Evolutionary conservation across 495 filamentous ascomycete genomes (phyloP).

Genomic region (Aspergillus avenaceus): DNA sequence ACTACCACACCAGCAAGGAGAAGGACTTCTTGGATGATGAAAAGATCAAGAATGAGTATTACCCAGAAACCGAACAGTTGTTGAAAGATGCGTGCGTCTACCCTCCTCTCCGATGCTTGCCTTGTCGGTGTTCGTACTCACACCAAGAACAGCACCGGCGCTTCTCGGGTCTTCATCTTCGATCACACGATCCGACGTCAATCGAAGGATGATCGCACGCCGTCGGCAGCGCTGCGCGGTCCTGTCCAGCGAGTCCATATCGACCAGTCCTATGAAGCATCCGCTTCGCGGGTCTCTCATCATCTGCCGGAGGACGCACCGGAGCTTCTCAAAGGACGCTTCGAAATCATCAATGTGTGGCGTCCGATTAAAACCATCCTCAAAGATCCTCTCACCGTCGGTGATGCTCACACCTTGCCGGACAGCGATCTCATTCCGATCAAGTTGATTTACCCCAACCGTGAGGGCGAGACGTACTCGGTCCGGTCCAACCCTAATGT

Average conservation of each 20-base stretch:
- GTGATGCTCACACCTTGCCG: conserved; percentile 45
- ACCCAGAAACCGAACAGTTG: conserved; percentile 62
- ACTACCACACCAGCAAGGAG: conserved; percentile 43
- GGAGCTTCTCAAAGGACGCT: conserved; percentile 56
- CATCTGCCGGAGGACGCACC: conserved; percentile 62
- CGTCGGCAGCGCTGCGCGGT: conserved; percentile 39
- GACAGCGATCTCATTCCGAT: conserved; percentile 44
- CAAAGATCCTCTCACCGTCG: conserved; percentile 60
- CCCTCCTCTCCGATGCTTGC: neutral
- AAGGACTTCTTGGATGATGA: conserved; percentile 60
- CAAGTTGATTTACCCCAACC: conserved; percentile 47
- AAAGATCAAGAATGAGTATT: conserved; percentile 61
- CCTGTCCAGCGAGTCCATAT: conserved; percentile 68
- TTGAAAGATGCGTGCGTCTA: conserved; percentile 53
- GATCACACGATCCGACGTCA: conserved; percentile 71
- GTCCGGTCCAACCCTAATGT: conserved; percentile 37
- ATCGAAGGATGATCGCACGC: conserved; percentile 22
- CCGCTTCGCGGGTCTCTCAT: conserved; percentile 50
- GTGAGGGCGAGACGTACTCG: conserved; percentile 42
- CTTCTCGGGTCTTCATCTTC: conserved; percentile 61
- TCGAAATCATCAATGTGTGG: conserved; percentile 80
- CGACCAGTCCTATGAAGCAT: conserved; percentile 64
- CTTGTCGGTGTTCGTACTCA: neutral
- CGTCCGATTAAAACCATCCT: conserved; percentile 63
- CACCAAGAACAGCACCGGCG: conserved; percentile 41